Percentiles rank a stretch among this genome's conserved stretches.
Evolutionary conservation across 352 stramenopile genomes (phyloP).

Genomic region (Globisporangium cylindrosporum): DNA sequence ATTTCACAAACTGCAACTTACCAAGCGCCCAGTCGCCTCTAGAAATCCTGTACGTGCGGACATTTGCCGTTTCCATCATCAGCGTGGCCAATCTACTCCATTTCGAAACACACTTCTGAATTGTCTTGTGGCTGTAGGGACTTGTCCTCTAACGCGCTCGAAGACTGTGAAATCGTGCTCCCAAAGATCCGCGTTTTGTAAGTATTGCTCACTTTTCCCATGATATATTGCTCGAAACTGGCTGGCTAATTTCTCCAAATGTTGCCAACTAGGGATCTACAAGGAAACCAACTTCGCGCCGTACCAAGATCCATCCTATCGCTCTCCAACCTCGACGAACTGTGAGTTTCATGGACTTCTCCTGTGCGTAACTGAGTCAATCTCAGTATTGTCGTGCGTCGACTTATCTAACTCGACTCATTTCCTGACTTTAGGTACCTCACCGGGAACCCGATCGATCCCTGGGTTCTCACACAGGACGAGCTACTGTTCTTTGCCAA

Average conservation of each 20-base stretch:
- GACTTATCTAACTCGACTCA: neutral
- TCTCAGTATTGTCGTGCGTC: neutral
- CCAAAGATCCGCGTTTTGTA: conserved; percentile 21
- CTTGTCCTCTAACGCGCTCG: conserved; percentile 24
- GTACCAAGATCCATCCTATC: conserved; percentile 13
- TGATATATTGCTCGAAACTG: neutral
- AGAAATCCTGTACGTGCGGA: conserved; percentile 13
- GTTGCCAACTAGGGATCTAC: conserved; percentile 13
- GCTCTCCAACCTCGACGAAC: conserved; percentile 17
- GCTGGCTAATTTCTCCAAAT: neutral
- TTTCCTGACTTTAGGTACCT: conserved; percentile 22
- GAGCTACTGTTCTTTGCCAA: conserved; percentile 34
- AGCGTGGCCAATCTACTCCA: neutral
- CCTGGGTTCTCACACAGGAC: conserved; percentile 18
- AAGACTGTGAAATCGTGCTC: conserved; percentile 14
- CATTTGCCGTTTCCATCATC: neutral
- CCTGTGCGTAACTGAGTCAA: neutral
- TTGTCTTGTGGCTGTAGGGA: conserved; percentile 10
- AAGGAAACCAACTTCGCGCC: conserved; percentile 14
- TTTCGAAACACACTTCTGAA: neutral
- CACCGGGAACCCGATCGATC: conserved; percentile 32
- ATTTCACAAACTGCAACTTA: conserved; percentile 16
- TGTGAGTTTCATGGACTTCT: conserved; percentile 13
- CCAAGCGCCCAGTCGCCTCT: conserved; percentile 10
- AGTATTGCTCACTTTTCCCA: neutral